Percentiles rank a stretch among this genome's conserved stretches.
Evolutionary conservation across 352 stramenopile species (phyloP).

Genomic region (Phytophthora meadii): DNA sequence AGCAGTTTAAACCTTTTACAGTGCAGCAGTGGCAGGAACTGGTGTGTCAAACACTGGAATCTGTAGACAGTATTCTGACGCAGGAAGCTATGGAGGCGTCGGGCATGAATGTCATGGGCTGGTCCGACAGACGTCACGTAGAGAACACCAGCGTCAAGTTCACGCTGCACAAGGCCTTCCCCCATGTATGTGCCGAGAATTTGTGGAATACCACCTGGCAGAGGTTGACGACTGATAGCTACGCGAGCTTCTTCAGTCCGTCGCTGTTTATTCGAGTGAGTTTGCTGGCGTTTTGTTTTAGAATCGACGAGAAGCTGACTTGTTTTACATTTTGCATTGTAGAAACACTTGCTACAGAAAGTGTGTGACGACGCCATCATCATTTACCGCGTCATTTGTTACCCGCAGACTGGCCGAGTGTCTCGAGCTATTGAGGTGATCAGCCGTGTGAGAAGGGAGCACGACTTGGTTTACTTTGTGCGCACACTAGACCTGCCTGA

Average conservation of each 20-base stretch:
- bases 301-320: neutral
- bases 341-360: slow-evolving; percentile 58
- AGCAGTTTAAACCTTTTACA: slow-evolving; percentile 40
- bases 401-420: slow-evolving; percentile 46
- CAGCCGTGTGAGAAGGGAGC: slow-evolving; percentile 45
- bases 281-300: slow-evolving; percentile 1
- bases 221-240: slow-evolving; percentile 48
- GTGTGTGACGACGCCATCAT: slow-evolving; percentile 57
- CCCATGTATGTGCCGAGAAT: slow-evolving; percentile 49
- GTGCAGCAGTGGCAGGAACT: slow-evolving; percentile 45
- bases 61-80: slow-evolving; percentile 38
- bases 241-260: slow-evolving; percentile 59
- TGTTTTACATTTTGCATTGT: neutral
- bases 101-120: slow-evolving; percentile 54
- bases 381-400: slow-evolving; percentile 59
- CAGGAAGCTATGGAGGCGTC: slow-evolving; percentile 40
- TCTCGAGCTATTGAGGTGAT: slow-evolving; percentile 58
- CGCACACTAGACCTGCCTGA: slow-evolving; percentile 47
- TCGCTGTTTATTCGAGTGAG: slow-evolving; percentile 51
- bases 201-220: slow-evolving; percentile 54
- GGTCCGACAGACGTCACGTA: slow-evolving; percentile 48
- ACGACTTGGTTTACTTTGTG: slow-evolving; percentile 57
- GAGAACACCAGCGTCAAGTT: slow-evolving; percentile 53
- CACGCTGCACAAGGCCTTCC: slow-evolving; percentile 59
- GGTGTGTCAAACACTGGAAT: slow-evolving; percentile 39